Conservation (phyloP, 2,329 filamentous ascomycete species). For the Myriosclerotinia scirpicola region DNA sequence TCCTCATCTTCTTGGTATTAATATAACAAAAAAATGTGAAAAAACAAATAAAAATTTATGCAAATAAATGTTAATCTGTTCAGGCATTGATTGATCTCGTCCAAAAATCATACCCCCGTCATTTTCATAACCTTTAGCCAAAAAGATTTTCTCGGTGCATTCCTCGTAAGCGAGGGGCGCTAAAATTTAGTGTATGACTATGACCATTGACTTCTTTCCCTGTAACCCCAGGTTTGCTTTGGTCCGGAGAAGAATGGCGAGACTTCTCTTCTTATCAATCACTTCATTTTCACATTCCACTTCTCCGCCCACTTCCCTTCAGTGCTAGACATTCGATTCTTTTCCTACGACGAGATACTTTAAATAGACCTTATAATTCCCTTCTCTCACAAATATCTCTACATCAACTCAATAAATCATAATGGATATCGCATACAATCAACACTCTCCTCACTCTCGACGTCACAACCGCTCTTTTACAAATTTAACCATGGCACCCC, state of each 20-base stretch:
- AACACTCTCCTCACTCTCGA: conserved; percentile 56
- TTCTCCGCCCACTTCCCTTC: conserved; percentile 1
- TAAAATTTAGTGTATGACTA: conserved; percentile 8
- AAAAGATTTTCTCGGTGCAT: conserved; percentile 19
- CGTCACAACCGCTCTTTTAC: conserved; percentile 60
- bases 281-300: conserved; percentile 3
- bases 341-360: background rate
- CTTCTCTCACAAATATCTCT: too few relatives aligned
- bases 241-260: conserved; percentile 1
- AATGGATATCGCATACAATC: conserved; percentile 63
- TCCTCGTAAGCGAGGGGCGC: conserved; percentile 9
- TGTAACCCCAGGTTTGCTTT: conserved; percentile 24
- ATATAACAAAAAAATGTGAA: conserved; percentile 13
- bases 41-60: conserved; percentile 6
- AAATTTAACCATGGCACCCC: conserved; percentile 62
- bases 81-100: conserved; percentile 21
- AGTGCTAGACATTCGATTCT: conserved; percentile 15
- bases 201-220: conserved; percentile 11
- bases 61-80: conserved; percentile 9
- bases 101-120: conserved; percentile 21
- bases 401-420: background rate
- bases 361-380: background rate
- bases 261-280: conserved; percentile 11
- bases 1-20: conserved; percentile 65
- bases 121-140: conserved; percentile 34